Base-by-base conservation (phyloP, 148 eudicot species). In the Nyssa sinensis region DNA sequence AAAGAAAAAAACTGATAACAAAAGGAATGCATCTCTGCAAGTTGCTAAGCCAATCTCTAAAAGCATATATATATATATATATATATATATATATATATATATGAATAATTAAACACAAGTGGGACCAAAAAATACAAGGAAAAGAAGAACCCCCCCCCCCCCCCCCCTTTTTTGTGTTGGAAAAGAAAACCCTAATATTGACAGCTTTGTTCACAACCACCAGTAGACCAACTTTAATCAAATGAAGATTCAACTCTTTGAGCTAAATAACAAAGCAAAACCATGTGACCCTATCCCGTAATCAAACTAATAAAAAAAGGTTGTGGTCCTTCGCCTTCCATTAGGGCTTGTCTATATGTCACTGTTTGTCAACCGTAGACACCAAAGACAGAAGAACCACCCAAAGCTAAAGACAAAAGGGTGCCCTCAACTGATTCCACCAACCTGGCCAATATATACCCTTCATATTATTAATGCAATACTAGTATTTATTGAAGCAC, bases 371-470 rank as follows among this genome's bases (percentile, higher is more conserved):
- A 60, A 66, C 62, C 58, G 69, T 64, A 19, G 64, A 70, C 64
- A 60, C 51, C 66, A 69, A 66, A 47, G 70, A 76, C 79, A 71
- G 37, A 76, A 72, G 77, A 72, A 77, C 70, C 66, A 72, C 74
- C 75, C 86, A 78, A 80, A 21, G 77, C 79, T 78, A 75, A 75
- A 79, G 81, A 80, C 86, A 84, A 77, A 81, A 73, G 34, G 75
- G 60, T 33, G 76, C 76, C 58, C 83, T 71, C 78, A 72, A 60
- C 63, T 73, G 77, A 71, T 55, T 73, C 73, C 70, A 57, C 72
- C 71, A 69, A 64, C 69, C 37, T 63, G 69, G 58, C 73, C 12
- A 44, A 74, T 25, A 74, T 65, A 74, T 27, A 37, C 65, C 71
- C 57, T 53, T 74, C 53, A 19, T 21, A n/a, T 14, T 10, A 41